Evolutionary conservation across 495 filamentous ascomycete genomes (phyloP).

Genomic region (Daldinia caldariorum): DNA sequence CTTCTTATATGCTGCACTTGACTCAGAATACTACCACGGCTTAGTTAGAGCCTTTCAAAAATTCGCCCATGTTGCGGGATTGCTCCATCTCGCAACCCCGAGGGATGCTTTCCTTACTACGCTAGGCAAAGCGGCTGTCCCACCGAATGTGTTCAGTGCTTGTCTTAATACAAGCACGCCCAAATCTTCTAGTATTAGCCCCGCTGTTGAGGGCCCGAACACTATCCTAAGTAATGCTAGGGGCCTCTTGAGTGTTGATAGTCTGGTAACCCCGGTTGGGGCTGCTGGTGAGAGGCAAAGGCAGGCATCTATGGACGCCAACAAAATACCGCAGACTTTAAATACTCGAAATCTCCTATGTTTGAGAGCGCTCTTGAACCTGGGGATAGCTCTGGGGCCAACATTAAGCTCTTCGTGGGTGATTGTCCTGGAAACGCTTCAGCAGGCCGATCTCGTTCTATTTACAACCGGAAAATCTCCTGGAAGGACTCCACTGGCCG

Average conservation of each 20-base stretch:
- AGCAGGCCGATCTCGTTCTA: conserved; percentile 88
- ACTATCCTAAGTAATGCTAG: conserved; percentile 70
- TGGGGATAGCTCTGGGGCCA: conserved; percentile 93
- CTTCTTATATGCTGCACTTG: conserved; percentile 88
- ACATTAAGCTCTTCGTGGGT: conserved; percentile 86
- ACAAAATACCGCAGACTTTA: conserved; percentile 60
- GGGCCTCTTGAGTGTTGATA: conserved; percentile 73
- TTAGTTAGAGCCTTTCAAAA: conserved; percentile 96
- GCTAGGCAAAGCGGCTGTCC: conserved; percentile 89
- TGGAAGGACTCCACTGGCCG: conserved; percentile 56
- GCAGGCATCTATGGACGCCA: conserved; percentile 62
- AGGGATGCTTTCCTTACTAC: conserved; percentile 95
- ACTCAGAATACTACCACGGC: conserved; percentile 93
- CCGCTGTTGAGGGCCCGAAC: conserved; percentile 57
- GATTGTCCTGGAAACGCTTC: conserved; percentile 88
- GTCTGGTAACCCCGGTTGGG: conserved; percentile 61
- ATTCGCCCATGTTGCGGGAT: conserved; percentile 91
- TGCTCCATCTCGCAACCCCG: conserved; percentile 83
- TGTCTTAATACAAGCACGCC: conserved; percentile 60
- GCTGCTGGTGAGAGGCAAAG: conserved; percentile 60
- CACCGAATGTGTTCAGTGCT: conserved; percentile 74
- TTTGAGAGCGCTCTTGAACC: conserved; percentile 86
- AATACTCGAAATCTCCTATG: conserved; percentile 91
- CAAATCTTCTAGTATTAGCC: conserved; percentile 53
- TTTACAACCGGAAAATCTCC: conserved; percentile 65